phyloP scores from a whole-genome alignment of 768 basidiomycete genomes.

The Tricholoma sp. region DNA sequence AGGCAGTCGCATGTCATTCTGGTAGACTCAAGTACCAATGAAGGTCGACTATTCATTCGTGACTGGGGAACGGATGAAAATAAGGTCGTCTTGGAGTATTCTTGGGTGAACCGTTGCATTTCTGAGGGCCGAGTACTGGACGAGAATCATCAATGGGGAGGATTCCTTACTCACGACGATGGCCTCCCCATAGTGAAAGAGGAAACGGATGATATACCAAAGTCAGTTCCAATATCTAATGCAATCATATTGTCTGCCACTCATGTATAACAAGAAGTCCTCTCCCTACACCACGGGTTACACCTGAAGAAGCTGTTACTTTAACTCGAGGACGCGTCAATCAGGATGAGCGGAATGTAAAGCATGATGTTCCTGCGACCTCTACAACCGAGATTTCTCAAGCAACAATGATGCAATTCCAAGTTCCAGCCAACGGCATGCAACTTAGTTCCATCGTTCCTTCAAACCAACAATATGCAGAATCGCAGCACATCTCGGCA shows the following conservation, averaged over 20 bases:
- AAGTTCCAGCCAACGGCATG: neutral
- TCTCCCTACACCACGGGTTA: constrained; percentile 57
- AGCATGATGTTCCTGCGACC: neutral
- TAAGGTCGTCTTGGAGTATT: constrained; percentile 48
- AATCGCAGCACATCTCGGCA: neutral
- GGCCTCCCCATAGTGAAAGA: constrained; percentile 34
- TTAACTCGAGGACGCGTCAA: neutral
- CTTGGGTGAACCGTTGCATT: constrained; percentile 48
- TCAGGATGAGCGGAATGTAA: neutral
- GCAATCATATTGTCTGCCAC: constrained; percentile 2
- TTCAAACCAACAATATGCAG: neutral
- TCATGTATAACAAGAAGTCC: constrained; percentile 43
- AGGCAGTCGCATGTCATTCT: constrained; percentile 53
- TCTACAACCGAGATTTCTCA: neutral
- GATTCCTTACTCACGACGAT: constrained; percentile 34
- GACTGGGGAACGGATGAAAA: constrained; percentile 49
- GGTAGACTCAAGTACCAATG: constrained; percentile 46
- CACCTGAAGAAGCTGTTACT: constrained; percentile 34
- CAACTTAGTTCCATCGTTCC: neutral
- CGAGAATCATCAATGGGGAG: constrained; percentile 50
- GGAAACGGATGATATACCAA: constrained; percentile 31
- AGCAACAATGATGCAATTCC: neutral
- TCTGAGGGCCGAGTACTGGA: constrained; percentile 38
- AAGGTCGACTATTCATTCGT: constrained; percentile 52
- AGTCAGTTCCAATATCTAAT: constrained; percentile 35